Percentiles rank a stretch among this genome's conserved stretches.
Evolutionary conservation across 2,329 filamentous ascomycete genomes (phyloP).

Genomic region (Clarireedia homoeocarpa): DNA sequence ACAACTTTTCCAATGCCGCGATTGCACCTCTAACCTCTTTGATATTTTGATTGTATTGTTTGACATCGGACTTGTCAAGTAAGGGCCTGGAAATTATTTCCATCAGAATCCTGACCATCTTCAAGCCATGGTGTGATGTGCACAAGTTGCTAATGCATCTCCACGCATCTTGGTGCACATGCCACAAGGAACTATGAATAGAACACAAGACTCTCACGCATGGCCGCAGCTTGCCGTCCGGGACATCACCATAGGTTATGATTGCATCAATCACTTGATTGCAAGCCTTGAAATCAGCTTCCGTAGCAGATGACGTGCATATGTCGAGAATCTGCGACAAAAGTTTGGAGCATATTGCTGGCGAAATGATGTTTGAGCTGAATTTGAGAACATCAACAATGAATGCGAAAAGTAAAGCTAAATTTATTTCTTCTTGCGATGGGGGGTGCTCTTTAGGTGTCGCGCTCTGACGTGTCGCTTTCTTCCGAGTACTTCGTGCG

Average conservation of each 20-base stretch:
- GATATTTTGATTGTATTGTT: slow-evolving; percentile 34
- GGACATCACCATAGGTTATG: slow-evolving; percentile 65
- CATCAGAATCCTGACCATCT: slow-evolving; percentile 57
- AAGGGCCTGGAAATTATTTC: slow-evolving; percentile 49
- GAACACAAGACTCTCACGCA: slow-evolving; percentile 66
- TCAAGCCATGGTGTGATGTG: slow-evolving; percentile 65
- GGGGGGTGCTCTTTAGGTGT: slow-evolving; percentile 33
- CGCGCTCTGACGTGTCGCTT: slow-evolving; percentile 34
- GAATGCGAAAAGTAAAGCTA: slow-evolving; percentile 57
- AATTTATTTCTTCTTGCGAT: slow-evolving; percentile 49
- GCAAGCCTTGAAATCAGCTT: slow-evolving; percentile 58
- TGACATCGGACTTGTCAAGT: slow-evolving; percentile 38
- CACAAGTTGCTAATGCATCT: slow-evolving; percentile 62
- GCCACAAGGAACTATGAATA: slow-evolving; percentile 58
- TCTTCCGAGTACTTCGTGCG: slow-evolving; percentile 48
- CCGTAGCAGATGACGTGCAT: slow-evolving; percentile 57
- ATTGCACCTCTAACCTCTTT: slow-evolving; percentile 56
- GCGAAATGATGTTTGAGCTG: slow-evolving; percentile 61
- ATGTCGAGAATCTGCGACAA: slow-evolving; percentile 57
- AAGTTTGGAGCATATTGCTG: slow-evolving; percentile 51
- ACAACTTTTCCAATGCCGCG: slow-evolving; percentile 53
- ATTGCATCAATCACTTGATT: slow-evolving; percentile 62
- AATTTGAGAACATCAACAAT: slow-evolving; percentile 66
- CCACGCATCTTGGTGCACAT: slow-evolving; percentile 58
- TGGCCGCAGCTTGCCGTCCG: slow-evolving; percentile 50